Conservation (phyloP, 2,329 filamentous ascomycete genomes). For the Calonectria multiphialidica region DNA sequence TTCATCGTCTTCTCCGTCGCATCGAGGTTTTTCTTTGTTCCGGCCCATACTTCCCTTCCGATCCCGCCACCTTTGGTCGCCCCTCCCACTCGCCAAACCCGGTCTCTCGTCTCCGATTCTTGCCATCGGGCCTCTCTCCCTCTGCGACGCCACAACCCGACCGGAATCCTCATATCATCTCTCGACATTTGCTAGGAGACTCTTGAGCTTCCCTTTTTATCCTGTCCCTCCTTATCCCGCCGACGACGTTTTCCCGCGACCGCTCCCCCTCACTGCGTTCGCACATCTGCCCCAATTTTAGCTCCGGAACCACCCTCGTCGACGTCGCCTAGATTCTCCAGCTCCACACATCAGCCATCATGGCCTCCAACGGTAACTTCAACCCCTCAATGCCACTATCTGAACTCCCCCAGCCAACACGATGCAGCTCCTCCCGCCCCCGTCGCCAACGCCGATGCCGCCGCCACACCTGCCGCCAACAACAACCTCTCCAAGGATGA, state of each 20-base stretch:
- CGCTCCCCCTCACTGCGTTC: slow-evolving; percentile 32
- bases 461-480: slow-evolving; percentile 50
- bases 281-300: slow-evolving; percentile 34
- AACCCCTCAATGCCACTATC: slow-evolving; percentile 59
- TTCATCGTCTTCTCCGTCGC: slow-evolving; percentile 23
- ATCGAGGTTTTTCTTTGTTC: slow-evolving; percentile 28
- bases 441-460: slow-evolving; percentile 46
- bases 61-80: slow-evolving; percentile 35
- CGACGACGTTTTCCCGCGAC: slow-evolving; percentile 30
- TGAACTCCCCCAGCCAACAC: slow-evolving; percentile 53
- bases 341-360: slow-evolving; percentile 47
- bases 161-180: slow-evolving; percentile 33
- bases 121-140: slow-evolving; percentile 31
- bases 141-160: slow-evolving; percentile 22
- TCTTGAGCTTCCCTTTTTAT: slow-evolving; percentile 24
- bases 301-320: slow-evolving; percentile 22
- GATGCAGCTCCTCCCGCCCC: slow-evolving; percentile 49
- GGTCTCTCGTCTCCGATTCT: slow-evolving; percentile 32
- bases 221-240: slow-evolving; percentile 7
- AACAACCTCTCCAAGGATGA: slow-evolving; percentile 83
- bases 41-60: slow-evolving; percentile 18
- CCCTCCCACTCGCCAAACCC: slow-evolving; percentile 34
- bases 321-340: slow-evolving; percentile 15
- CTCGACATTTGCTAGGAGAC: slow-evolving; percentile 14
- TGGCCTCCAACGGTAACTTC: slow-evolving; percentile 71